Base-by-base conservation (phyloP, 148 eudicot species). In the Nyssa sinensis region DNA sequence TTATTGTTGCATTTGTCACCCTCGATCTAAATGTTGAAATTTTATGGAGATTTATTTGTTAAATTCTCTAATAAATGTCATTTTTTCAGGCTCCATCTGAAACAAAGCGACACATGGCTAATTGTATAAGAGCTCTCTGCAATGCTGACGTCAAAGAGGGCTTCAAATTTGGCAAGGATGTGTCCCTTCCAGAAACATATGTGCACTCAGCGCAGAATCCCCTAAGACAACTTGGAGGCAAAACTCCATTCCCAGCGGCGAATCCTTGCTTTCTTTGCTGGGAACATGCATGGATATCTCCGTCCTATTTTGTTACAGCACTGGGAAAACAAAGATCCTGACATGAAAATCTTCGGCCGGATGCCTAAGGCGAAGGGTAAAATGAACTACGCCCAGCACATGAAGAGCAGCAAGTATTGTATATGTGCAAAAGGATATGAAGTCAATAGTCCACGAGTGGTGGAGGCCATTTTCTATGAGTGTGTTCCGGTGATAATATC, bases 371-470 rank as follows among this genome's bases (percentile, higher is more conserved):
- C 17, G 11, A 81, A 74, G 73, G 70, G 84, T 3, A 67, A 77
- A 29, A 79, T 34, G 79, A 77, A 63, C 69, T 85, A 85, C 34
- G 61, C 62, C 8, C 80, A 82, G 69, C 51, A 82, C 83, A 85
- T 85, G 88, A 82, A 85, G 85, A 85, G 80, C 44, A 85, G 85
- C 74, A 85, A 82, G 67, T 85, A 79, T 75, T 85, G 88, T 74
- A 74, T 85, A 58, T 85, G 88, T 32, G 80, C 88, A 19, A 79
- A 70, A 66, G 88, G 88, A 1, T 85, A 69, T 44, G 88, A 82
- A 75, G 88, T 85, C 33, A 82, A 85, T 37, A 85, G 88, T 76
- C 88, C 88, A 3, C 74, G 88, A 30, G 88, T 85, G 17, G 88
- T 85, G 47, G 88, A 85, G 69, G 83, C 88, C 39, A 82, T 85